Evolutionary conservation across 176 grass and related monocot species (phyloP), one percentile per base, ranked within the genome.

Genomic region (Oryza meyeriana): DNA sequence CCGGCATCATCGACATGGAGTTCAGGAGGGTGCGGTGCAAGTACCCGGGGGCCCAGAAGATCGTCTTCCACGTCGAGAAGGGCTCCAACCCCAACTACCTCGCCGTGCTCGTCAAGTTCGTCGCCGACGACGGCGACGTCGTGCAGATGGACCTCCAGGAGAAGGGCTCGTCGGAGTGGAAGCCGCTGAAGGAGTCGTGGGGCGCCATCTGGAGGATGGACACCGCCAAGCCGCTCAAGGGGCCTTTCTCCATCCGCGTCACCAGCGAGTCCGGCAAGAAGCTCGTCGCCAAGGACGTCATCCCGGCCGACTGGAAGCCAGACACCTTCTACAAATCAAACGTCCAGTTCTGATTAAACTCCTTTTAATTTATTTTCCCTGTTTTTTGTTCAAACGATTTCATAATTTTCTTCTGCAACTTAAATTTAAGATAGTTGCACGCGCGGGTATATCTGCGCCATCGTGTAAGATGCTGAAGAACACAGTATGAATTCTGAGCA

Each of bases 151-250:
- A 97, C 0, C 16, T 97, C 18, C 72, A 78, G 89, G 65, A 89
- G 58, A 38, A 59, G 34, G 12, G 11, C 12, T 52, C 36, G 27
- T 2, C 38, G 7, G 28, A 18, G 48, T 97, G 91, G 89, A 84
- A 8, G n/a, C 69, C 85, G 50, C 73, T 97, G 89, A 78, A 20
- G 1, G 2, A 65, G 47, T 97, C 94, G 0, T 90, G 91, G 94
- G 91, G 94, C 24, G 89, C 91, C 20, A 66, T 97, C 6, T 97
- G 87, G 81, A 94, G 91, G 59, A 67, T 91, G 50, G 82, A 97
- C 36, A 57, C 82, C 22, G 0, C 20, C 14, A 81, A 11, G 12
- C 52, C 79, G 0, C 70, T 97, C 77, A 64, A 40, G 66, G 89
- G 41, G 10, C 87, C 91, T 24, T 88, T 97, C 76, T 97, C 94